Conservation (phyloP, 805 yeast genomes). For the Isabelozyma heimii region DNA sequence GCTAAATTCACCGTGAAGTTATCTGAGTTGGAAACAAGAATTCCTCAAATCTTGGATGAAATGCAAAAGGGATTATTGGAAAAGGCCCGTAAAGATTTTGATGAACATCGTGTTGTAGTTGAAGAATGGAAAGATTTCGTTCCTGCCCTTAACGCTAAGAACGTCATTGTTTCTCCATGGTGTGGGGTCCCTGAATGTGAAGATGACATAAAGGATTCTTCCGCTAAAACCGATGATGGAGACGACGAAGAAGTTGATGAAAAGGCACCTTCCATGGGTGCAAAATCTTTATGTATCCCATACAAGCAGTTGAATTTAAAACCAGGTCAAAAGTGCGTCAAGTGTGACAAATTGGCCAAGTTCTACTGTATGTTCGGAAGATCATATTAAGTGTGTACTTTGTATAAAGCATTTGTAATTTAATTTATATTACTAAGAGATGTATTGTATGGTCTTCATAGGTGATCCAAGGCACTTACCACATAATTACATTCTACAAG, state of each 20-base stretch:
- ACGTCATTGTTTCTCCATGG: conserved; percentile 93
- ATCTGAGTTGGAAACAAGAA: conserved; percentile 57
- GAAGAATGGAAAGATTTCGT: conserved; percentile 90
- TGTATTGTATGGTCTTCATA: no score
- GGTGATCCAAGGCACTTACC: no score
- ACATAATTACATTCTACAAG: no score
- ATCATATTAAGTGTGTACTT: conserved; percentile 57
- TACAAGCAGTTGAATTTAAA: conserved; percentile 83
- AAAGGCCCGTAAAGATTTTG: conserved; percentile 80
- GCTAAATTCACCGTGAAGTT: conserved; percentile 68
- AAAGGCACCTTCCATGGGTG: conserved; percentile 99
- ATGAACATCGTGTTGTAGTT: conserved; percentile 78
- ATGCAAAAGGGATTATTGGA: conserved; percentile 74
- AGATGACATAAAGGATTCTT: conserved; percentile 90
- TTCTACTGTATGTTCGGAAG: conserved; percentile 96
- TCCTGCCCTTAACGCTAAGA: conserved; percentile 86
- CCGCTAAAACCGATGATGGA: conserved; percentile 78
- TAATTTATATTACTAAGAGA: no score
- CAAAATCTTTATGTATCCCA: conserved; percentile 96
- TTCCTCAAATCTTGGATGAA: conserved; percentile 77
- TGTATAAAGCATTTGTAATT: background rate
- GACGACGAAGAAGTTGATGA: conserved; percentile 87
- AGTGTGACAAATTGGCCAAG: conserved; percentile 73
- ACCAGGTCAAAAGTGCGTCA: conserved; percentile 81
- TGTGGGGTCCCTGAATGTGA: conserved; percentile 95